Evolutionary conservation across 352 stramenopile species (phyloP), one percentile per base, ranked within the genome.

Genomic region (Phytophthora gonapodyides): DNA sequence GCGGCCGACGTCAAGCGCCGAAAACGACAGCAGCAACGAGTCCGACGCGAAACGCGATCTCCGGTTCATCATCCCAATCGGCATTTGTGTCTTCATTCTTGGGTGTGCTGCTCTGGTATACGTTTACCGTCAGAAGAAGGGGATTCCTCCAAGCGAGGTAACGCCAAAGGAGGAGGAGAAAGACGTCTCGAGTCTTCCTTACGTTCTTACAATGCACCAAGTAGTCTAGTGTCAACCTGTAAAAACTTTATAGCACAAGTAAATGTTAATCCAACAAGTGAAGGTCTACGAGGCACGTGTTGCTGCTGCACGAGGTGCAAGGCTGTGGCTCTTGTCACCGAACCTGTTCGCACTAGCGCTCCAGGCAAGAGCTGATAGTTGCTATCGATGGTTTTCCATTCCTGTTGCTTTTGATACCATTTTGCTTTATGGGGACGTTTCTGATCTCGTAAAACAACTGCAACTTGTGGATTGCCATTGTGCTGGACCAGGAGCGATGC

Each of bases 121-220:
- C 63, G 52, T 89, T 21, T 67, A 77, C 46, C 74, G 72, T 15
- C 54, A 71, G 62, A 55, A 77, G 63, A 62, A 69, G 71, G 41
- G 70, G 50, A 76, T 61, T 27, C 52, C 56, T n/a, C 53, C 2
- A 56, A 70, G 57, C n/a, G 64, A 80, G 4, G 2, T 6, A 34
- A 51, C 53, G 9, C 65, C 67, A 17, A 88, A 85, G 51, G 67
- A 60, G 8, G 80, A 87, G 44, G 84, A 87, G 33, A 81, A 88
- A 19, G 27, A 85, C 15, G 67, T 67, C 6, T 74, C 78, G 5
- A 81, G 80, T 47, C 48, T 89, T 15, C 72, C 77, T 27, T 87
- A 85, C 47, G 79, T 87, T 21, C 56, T 84, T 12, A 69, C 69
- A 13, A 59, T 80, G 31, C 61, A 69, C 42, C 48, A 54, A 41